These are phyloP conservation scores for Globisporangium heterothallicum DNA, from an alignment of 352 stramenopile species.

Conservation along the genomic window DNA sequence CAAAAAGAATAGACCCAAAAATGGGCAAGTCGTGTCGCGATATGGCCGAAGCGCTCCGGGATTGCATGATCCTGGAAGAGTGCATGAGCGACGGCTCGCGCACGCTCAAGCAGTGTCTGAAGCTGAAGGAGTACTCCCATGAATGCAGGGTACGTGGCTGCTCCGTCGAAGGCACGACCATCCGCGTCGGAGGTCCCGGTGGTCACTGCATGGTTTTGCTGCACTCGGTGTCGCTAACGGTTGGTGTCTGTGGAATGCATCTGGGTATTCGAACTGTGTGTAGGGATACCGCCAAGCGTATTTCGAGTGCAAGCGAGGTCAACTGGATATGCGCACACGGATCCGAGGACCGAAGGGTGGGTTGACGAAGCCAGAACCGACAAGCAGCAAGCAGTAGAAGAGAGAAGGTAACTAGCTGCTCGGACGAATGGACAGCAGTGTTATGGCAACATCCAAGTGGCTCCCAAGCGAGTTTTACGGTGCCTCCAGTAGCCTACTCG, in stretches of 20 bases:
- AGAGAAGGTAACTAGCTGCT: not conserved
- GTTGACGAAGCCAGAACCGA: slow-evolving; percentile 35
- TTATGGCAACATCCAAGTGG: not conserved
- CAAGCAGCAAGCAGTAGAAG: slow-evolving; percentile 4
- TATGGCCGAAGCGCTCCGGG: slow-evolving; percentile 72
- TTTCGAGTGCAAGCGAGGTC: slow-evolving; percentile 82
- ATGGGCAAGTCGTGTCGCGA: slow-evolving; percentile 85
- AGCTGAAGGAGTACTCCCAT: slow-evolving; percentile 52
- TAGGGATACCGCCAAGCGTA: slow-evolving; percentile 75
- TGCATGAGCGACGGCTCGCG: slow-evolving; percentile 74
- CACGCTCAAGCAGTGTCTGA: slow-evolving; percentile 75
- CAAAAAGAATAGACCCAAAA: slow-evolving; percentile 9
- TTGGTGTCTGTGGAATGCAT: too few species aligned
- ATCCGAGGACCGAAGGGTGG: slow-evolving; percentile 77
- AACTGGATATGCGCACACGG: slow-evolving; percentile 80
- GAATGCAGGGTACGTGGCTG: slow-evolving; percentile 54
- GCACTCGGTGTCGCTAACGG: too few species aligned
- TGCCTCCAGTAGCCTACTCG: too few species aligned
- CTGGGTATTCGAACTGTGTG: slow-evolving; percentile 5
- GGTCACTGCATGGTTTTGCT: too few species aligned
- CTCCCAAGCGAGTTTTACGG: too few species aligned
- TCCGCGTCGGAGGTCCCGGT: too few species aligned
- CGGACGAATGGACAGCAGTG: not conserved
- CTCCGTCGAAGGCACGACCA: too few species aligned
- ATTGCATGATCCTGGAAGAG: slow-evolving; percentile 74